phyloP scores from a whole-genome alignment of 345 rosid species.

The Brassica juncea region DNA sequence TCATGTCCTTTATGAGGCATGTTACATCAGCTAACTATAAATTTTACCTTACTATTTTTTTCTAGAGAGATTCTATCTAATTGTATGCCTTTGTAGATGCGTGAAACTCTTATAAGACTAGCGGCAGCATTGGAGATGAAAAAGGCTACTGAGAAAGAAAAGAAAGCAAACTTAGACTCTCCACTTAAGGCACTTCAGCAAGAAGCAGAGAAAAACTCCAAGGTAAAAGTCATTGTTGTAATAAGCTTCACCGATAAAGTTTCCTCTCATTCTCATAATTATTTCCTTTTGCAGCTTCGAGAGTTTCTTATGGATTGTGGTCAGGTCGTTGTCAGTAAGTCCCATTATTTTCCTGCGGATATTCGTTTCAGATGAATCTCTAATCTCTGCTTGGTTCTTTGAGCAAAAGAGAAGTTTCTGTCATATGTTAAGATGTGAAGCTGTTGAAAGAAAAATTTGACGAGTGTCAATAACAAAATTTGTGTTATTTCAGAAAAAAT shows the following conservation, averaged over 20 bases:
- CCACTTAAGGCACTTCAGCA: conserved; percentile 55
- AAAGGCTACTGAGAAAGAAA: conserved; percentile 64
- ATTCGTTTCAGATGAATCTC: no score
- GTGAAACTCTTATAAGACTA: conserved; percentile 50
- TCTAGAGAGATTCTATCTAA: neutral
- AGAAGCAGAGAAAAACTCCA: conserved; percentile 75
- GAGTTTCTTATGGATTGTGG: conserved; percentile 86
- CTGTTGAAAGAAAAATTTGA: conserved; percentile 76
- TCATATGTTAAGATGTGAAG: conserved; percentile 77
- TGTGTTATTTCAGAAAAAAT: no score
- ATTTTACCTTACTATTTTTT: no score
- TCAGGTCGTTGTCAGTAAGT: conserved; percentile 78
- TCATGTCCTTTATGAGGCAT: conserved; percentile 73
- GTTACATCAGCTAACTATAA: neutral
- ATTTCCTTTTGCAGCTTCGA: conserved; percentile 50
- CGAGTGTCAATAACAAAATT: conserved; percentile 41
- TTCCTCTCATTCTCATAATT: no score
- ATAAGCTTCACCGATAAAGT: no score
- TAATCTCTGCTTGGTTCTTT: neutral
- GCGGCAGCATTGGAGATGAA: conserved; percentile 55
- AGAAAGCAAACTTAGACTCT: conserved; percentile 54
- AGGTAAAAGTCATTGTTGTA: conserved; percentile 44
- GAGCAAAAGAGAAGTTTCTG: conserved; percentile 85
- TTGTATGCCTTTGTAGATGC: conserved; percentile 53
- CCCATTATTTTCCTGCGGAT: neutral